Evolutionary conservation across 169 alveolate species (phyloP), one percentile per base, ranked within the genome.

Genomic region (Perkinsus olseni): DNA sequence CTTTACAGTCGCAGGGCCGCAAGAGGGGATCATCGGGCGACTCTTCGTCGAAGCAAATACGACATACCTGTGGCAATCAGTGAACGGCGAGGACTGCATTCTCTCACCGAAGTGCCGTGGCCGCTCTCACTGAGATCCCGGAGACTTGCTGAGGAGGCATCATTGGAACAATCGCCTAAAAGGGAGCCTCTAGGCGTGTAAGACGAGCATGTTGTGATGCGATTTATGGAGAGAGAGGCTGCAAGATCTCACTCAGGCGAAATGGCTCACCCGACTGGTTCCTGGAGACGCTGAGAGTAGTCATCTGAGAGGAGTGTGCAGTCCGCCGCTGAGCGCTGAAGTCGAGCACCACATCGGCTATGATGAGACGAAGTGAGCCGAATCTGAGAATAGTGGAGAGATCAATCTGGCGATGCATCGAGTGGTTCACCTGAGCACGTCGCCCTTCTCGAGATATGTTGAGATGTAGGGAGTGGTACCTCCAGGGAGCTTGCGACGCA

Each of bases 1-100:
- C 97, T 28, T 96, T 93, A 91, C 97, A 96, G 38, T 38, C 50
- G 92, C 97, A 96, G 21, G 97, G 97, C 50, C 94, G 94, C 3
- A 96, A 94, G 11, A 95, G 74, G n/a, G 96, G 95, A 74, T 95
- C 95, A 0, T 93, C 92, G 74, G 40, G 92, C 4, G 92, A 94
- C 17, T 95, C 96, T 38, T 95, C 95, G 74, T 94, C 95, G 31
- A 95, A 95, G 48, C 97, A 96, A 45, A 96, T 96, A 91, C 97
- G 94, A 74, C 97, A 96, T 31, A 94, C 74, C 74, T 74, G 34
- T 11, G 11, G 21, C 50, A 40, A 40, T 40, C 21, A 3, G 50
- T 11, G 50, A 40, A 40, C 50, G 50, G 11, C 50, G 50, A 40
- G 11, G 3, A 40, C 21, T 6, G 50, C 3, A 11, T 40, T 6